Conservation (phyloP, 2,329 filamentous ascomycete genomes). For the Claviceps purpurea region DNA sequence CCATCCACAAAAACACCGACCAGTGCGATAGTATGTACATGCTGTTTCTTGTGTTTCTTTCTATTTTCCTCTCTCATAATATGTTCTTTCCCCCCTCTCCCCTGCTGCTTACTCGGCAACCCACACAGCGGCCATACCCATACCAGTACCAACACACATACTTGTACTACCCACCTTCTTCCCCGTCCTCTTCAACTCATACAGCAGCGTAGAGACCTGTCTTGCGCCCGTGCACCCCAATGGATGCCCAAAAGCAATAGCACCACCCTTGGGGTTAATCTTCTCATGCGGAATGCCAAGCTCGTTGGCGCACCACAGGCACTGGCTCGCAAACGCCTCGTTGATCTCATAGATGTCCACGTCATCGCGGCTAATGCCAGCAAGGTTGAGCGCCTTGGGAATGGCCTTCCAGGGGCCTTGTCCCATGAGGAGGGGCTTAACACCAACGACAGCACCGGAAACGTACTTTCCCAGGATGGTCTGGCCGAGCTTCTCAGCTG, state of each 20-base stretch:
- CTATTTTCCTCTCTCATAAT: background rate
- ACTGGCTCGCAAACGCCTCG: constrained; percentile 94
- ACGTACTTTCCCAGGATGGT: constrained; percentile 88
- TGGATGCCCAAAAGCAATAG: constrained; percentile 91
- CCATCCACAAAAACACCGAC: too few species aligned
- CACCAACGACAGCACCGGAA: constrained; percentile 70
- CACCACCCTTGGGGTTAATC: constrained; percentile 94
- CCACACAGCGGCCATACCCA: constrained; percentile 97
- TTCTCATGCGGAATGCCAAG: constrained; percentile 71
- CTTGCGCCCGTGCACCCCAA: constrained; percentile 87
- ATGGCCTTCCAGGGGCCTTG: constrained; percentile 93
- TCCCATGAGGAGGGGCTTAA: constrained; percentile 90
- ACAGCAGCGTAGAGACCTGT: constrained; percentile 84
- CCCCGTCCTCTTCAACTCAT: constrained; percentile 72
- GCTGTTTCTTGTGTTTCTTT: background rate
- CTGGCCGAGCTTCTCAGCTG: constrained; percentile 78
- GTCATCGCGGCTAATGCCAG: constrained; percentile 74
- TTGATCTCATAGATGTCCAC: constrained; percentile 99
- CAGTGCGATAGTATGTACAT: background rate
- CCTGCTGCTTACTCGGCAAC: constrained; percentile 59
- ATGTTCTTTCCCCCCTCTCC: background rate
- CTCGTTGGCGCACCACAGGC: constrained; percentile 84
- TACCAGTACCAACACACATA: constrained; percentile 94
- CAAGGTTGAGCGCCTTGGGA: constrained; percentile 77
- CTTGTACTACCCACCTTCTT: constrained; percentile 82